Base-by-base conservation (phyloP, 1,284 basidiomycete genomes). In the Cryptococcus hybrid region DNA sequence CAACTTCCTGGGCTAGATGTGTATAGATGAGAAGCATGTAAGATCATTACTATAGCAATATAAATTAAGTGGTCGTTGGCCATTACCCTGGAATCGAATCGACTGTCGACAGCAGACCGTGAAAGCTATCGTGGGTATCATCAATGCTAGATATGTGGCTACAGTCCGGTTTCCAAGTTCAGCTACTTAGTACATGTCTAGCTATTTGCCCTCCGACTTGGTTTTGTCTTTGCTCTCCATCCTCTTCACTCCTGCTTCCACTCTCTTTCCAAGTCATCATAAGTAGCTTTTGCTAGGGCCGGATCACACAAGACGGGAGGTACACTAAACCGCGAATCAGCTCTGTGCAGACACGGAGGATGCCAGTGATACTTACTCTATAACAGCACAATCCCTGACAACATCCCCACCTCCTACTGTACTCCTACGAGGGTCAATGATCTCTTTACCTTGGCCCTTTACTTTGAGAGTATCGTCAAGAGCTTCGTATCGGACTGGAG, bases 1-100 rank as follows among this genome's bases (percentile, higher is more conserved):
- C 84, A 98, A 97, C 80, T 99, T 97, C 84, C 83, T 92, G 7
- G 90, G 90, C 66, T 90, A 78, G 51, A 30, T 30, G 30, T 30
- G 30, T 30, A 30, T 30, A 30, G 30, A 30, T 30, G 30, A 30
- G 30, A 30, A 30, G 30, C 30, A 30, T 30, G 30, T 30, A 30
- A 30, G 3, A 30, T 30, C 12, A 7, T 12, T 13, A 9, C 9
- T 42, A 5, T 37, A n/a, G 34, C 30, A 24, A 40, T 35, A 34
- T 3, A 44, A n/a, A 51, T 39, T 39, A 43, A 55, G 9, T 35
- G 15, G 12, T 48, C 30, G 30, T 4, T 4, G 4, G 30, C 30
- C 4, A 30, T 30, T 30, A 30, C 30, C 30, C 30, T 30, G 30
- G 30, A 4, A 30, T 30, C 30, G 30, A 30, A 30, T 30, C 30